Evolutionary conservation across 2,329 filamentous ascomycete species (phyloP).

Genomic region (Epichloe coenophiala): DNA sequence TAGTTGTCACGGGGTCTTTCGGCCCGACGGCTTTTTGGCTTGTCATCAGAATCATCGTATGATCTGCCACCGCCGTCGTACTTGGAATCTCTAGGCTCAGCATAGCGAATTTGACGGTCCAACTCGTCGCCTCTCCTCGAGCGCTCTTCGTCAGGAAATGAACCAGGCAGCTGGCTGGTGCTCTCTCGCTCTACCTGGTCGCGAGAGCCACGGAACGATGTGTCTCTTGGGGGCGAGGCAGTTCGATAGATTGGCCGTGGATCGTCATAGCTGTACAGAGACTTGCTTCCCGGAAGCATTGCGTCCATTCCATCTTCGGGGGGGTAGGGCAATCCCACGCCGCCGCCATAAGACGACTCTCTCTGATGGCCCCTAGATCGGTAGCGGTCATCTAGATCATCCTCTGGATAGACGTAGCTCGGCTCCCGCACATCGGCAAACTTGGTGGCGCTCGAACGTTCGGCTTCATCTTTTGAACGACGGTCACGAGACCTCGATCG

Average conservation of each 20-base stretch:
- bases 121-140: constrained; percentile 8
- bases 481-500: constrained; percentile 30
- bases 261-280: constrained; percentile 27
- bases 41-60: constrained; percentile 2
- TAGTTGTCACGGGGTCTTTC: not conserved
- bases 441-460: constrained; percentile 16
- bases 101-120: constrained; percentile 12
- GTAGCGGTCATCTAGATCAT: constrained; percentile 27
- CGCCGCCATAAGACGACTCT: constrained; percentile 18
- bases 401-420: constrained; percentile 27
- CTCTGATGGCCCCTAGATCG: constrained; percentile 16
- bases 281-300: constrained; percentile 24
- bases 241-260: constrained; percentile 19
- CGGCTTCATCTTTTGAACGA: constrained; percentile 18
- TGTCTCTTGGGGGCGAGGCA: constrained; percentile 20
- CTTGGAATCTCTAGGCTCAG: constrained; percentile 13
- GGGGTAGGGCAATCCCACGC: constrained; percentile 23
- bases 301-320: constrained; percentile 22
- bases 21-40: not conserved
- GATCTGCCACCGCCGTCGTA: constrained; percentile 7
- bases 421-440: constrained; percentile 29
- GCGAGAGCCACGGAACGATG: constrained; percentile 22
- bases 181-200: constrained; percentile 18
- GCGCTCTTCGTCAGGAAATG: constrained; percentile 20
- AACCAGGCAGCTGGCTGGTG: constrained; percentile 15